Evolutionary conservation across 2,329 filamentous ascomycete genomes (phyloP), one percentile per base, ranked within the genome.

Genomic region (Colletotrichum lindemuthianum): DNA sequence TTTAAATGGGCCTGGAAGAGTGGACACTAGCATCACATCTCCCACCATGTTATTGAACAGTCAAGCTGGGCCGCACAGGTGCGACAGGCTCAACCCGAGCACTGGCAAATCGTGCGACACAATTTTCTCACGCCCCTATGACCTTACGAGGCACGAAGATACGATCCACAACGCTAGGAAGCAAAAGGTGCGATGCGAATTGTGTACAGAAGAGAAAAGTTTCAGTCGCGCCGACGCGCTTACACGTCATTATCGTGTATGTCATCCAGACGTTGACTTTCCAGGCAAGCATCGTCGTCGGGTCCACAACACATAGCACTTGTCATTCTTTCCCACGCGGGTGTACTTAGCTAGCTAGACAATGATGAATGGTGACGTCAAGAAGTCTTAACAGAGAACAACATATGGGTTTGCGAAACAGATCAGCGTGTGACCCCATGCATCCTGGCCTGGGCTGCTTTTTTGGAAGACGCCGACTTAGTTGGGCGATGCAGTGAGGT

Each of bases 141-240:
- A 99, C 77, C 84, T 99, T 56, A 99, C 96, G 0, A 86, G 96
- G 24, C 96, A 99, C 74, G 96, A 99, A 76, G 95, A 97, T 70
- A 98, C 96, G 0, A 98, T 98, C 69, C 96, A 98, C 84, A 97
- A 97, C 71, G 90, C 89, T 1, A 89, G 92, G 72, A 97, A 97
- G 83, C 90, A 94, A 76, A 98, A 98, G 82, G 93, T 97, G 8
- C 90, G 93, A 48, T 99, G 96, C 78, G 89, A 94, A 67, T 81
- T 97, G 51, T 99, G 96, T 79, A 93, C 92, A 2, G 94, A 98
- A 72, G 95, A 98, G 74, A 98, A 98, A 85, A 96, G 93, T 0
- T 99, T 99, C 74, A 97, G 93, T 71, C 89, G 96, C 63, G 96
- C 95, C 68, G 96, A 99, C 80, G 96, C 96, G 1, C 84, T 98